Evolutionary conservation across 306 rosid species (phyloP), one percentile per base, ranked within the genome.

Genomic region (Cyclanthera cordifolia): DNA sequence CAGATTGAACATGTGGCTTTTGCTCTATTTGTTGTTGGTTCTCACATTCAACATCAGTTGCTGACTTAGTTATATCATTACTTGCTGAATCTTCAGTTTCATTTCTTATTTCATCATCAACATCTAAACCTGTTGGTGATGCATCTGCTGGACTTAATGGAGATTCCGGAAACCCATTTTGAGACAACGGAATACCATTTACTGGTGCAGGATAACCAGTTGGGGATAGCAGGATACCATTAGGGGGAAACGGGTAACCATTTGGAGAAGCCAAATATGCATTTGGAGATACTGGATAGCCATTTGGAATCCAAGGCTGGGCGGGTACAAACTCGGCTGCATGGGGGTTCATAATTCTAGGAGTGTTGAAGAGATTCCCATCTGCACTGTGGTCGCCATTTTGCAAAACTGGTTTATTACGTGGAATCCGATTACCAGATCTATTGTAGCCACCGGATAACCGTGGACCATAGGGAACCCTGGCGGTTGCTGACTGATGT

Each of bases 401-500:
- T 68, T 78, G 86, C 53, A 78, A 86, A 74, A 58, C 73, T 50
- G 69, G 74, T 82, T 90, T 93, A 74, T 71, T 85, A 15, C 91
- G 91, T 8, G 91, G 94, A 83, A 79, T 80, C 51, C 95, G 90
- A 50, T 76, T 86, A 73, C 94, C 95, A 46, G 89, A 82, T 78
- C 96, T 76, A 72, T 87, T 93, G 76, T 81, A 86, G 76, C 94
- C 86, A 72, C 98, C 96, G 43, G 96, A 90, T 58, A 93, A 76
- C 53, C 99, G 81, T 54, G 99, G 99, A 75, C 99, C 99, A 57
- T 89, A 93, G 20, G 99, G 99, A 64, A 93, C 96, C 72, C 96
- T 82, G 2, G 99, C 82, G 50, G 96, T 93, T 48, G 96, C 99
- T 53, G 99, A 93, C 78, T 93, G 99, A 79, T 87, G 99, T 48